Base-by-base conservation (phyloP, 2,329 filamentous ascomycete species). In the Blumeriella jaapii region DNA sequence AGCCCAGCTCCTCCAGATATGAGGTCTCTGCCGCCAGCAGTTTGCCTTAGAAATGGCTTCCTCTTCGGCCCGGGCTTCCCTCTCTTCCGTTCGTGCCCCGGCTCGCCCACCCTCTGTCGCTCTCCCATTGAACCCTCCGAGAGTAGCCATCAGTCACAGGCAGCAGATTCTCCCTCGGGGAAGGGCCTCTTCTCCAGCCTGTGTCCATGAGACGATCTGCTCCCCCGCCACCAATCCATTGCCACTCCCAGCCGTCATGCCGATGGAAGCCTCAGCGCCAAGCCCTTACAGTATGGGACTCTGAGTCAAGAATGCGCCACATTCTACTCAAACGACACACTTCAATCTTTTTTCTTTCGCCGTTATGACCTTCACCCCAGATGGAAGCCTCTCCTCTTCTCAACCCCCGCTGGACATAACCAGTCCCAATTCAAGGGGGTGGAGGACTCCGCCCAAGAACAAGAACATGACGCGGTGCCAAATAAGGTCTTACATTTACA, bases 401-500 rank as follows among this genome's bases (percentile, higher is more conserved):
- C 98, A 44, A 98, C 91, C 0, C 91, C 91, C 2, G 89, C 91
- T 2, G 91, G 91, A 6, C 91, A 96, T 55, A 96, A 91, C 60
- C 93, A 94, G 56, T 82, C 80, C 2, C 74, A 85, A 32, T 74
- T 84, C 46, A 63, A 67, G 14, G 46, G 56, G 2, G 64, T 78
- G 14, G 71, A 72, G 31, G 82, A 86, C 43, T 62, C 67, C n/a
- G 55, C 67, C 2, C n/a, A n/a, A n/a, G n/a, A n/a, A n/a, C n/a
- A 93, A 87, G 57, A 69, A 75, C 0, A 71, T 71, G 1, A 91
- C 49, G 89, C 96, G 47, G 71, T 95, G 32, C 86, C 82, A 50
- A 98, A 98, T 55, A 98, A 91, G 0, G 93, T 98, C 14, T n/a
- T 98, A 98, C 60, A 91, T 98, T 35, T 98, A 98, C 59, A 95